Evolutionary conservation across 345 rosid species (phyloP).

Genomic region (Noccaea caerulescens): DNA sequence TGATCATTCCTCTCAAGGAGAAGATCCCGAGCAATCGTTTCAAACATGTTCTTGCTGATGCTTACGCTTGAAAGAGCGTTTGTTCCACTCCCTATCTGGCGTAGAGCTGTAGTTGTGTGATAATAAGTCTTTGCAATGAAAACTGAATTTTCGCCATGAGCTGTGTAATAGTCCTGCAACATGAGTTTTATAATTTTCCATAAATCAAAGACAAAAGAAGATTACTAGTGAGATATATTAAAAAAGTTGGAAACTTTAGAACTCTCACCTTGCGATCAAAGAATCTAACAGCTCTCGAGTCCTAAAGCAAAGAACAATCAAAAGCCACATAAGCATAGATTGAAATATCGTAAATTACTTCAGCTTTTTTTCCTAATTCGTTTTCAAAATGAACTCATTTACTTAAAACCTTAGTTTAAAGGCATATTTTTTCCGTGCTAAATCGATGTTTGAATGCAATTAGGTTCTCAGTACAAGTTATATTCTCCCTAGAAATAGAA

Average conservation of each 20-base stretch:
- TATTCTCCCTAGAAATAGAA: slow-evolving; percentile 18
- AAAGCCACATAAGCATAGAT: slow-evolving; percentile 9
- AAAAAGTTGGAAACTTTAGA: slow-evolving; percentile 1
- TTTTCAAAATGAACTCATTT: slow-evolving; percentile 4
- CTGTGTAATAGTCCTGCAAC: slow-evolving; percentile 86
- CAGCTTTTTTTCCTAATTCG: background rate
- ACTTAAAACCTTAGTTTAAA: slow-evolving; percentile 17
- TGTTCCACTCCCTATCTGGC: slow-evolving; percentile 75
- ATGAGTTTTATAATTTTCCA: too few species aligned
- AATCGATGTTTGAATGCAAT: background rate
- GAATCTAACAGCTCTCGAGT: slow-evolving; percentile 77
- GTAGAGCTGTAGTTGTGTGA: slow-evolving; percentile 80
- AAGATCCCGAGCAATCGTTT: slow-evolving; percentile 80
- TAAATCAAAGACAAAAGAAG: background rate
- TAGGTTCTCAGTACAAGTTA: background rate
- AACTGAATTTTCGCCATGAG: slow-evolving; percentile 89
- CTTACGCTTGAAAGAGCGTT: slow-evolving; percentile 84
- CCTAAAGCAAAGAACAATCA: slow-evolving; percentile 50
- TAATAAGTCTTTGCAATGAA: slow-evolving; percentile 92
- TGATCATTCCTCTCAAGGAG: slow-evolving; percentile 91
- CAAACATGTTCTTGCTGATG: slow-evolving; percentile 86
- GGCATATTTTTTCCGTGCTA: slow-evolving; percentile 4
- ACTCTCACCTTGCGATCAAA: slow-evolving; percentile 91
- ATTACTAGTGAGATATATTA: background rate
- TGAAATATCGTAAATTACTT: background rate